These are phyloP conservation scores for Mycena crocata DNA, from an alignment of 768 basidiomycete species.

Conservation along the genomic window DNA sequence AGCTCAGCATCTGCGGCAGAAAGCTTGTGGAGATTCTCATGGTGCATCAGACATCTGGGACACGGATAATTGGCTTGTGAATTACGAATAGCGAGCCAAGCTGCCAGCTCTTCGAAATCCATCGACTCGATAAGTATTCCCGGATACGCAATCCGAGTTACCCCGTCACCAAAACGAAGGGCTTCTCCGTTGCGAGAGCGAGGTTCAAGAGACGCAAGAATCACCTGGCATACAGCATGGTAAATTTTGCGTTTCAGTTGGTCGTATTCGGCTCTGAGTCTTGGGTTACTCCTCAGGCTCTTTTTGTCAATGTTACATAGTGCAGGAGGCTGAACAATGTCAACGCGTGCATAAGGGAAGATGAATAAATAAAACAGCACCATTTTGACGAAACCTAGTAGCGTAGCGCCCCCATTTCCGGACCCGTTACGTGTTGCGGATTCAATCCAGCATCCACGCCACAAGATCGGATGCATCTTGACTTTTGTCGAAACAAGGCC, in stretches of 20 bases:
- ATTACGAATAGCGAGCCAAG: background rate
- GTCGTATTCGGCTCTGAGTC: slow-evolving; percentile 2
- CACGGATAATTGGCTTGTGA: slow-evolving; percentile 30
- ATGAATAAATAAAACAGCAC: slow-evolving; percentile 6
- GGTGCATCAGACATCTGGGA: slow-evolving; percentile 32
- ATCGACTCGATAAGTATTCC: slow-evolving; percentile 24
- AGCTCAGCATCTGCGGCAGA: background rate
- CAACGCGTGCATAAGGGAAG: background rate
- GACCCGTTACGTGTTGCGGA: background rate
- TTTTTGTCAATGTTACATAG: slow-evolving; percentile 10
- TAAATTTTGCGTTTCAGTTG: slow-evolving; percentile 23
- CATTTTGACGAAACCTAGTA: slow-evolving; percentile 30
- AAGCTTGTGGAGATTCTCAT: slow-evolving; percentile 21
- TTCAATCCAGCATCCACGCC: slow-evolving; percentile 30
- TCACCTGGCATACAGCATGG: slow-evolving; percentile 24
- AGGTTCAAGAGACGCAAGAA: slow-evolving; percentile 21
- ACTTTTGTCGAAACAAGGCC: slow-evolving; percentile 31
- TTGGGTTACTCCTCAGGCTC: background rate
- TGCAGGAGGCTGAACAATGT: slow-evolving; percentile 1
- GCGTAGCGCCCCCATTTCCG: slow-evolving; percentile 19
- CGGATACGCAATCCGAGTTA: too few species aligned
- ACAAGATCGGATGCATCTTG: slow-evolving; percentile 36
- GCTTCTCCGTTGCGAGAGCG: slow-evolving; percentile 26
- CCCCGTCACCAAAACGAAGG: slow-evolving; percentile 4
- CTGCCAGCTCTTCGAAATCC: slow-evolving; percentile 30